Evolutionary conservation across 139 green algal genomes (phyloP).

Genomic region (Raphidocelis subcapitata): DNA sequence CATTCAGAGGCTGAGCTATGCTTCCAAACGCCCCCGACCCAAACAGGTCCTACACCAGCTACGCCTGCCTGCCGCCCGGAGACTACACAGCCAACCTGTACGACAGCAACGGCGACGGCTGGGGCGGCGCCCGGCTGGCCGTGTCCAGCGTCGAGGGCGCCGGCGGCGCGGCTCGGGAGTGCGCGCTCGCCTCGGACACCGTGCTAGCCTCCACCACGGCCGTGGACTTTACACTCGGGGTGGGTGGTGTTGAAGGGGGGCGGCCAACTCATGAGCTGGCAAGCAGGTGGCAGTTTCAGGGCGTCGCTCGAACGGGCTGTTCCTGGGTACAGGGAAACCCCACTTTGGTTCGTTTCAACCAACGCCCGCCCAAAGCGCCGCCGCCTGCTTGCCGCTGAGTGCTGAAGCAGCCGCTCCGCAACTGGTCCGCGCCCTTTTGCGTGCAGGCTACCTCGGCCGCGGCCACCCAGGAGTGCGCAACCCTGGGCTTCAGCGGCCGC

Average conservation of each 20-base stretch:
- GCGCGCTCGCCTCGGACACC: slow-evolving; percentile 21
- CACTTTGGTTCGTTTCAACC: too few relatives aligned
- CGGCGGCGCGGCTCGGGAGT: slow-evolving; percentile 1
- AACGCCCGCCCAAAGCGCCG: too few relatives aligned
- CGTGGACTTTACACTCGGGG: background rate
- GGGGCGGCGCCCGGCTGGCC: slow-evolving; percentile 10
- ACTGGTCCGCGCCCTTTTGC: too few relatives aligned
- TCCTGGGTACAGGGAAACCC: too few relatives aligned
- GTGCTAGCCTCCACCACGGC: background rate
- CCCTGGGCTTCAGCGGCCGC: too few relatives aligned
- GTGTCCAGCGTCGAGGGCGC: slow-evolving; percentile 15
- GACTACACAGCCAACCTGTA: slow-evolving; percentile 30
- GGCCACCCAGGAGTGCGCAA: too few relatives aligned
- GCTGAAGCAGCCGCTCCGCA: too few relatives aligned
- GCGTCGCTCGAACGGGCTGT: background rate
- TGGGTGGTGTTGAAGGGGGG: background rate
- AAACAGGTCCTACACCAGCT: slow-evolving; percentile 31
- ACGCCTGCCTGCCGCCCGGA: slow-evolving; percentile 28
- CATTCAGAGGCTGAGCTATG: too few relatives aligned
- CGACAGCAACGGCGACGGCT: slow-evolving; percentile 43
- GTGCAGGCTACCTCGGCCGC: too few relatives aligned
- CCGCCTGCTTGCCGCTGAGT: too few relatives aligned
- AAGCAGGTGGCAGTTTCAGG: background rate
- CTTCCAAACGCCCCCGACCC: too few relatives aligned
- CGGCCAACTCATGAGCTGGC: background rate